Conservation (phyloP, 331 rosid genomes). For the Erythrophleum ivorense region DNA sequence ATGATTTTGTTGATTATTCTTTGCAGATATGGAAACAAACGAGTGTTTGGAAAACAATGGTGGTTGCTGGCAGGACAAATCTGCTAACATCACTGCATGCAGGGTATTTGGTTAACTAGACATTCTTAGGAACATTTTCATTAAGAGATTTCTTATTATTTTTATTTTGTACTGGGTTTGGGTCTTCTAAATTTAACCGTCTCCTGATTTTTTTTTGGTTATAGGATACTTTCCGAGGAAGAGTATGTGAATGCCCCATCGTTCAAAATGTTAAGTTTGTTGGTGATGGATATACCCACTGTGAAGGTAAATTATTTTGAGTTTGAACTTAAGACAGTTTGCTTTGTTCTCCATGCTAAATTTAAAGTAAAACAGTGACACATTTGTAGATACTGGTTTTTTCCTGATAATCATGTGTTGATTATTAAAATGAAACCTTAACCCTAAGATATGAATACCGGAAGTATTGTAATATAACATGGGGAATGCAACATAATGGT, state of each 20-base stretch:
- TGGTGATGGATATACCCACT: constrained; percentile 92
- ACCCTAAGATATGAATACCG: background rate
- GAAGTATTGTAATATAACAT: constrained; percentile 59
- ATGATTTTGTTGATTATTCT: constrained; percentile 16
- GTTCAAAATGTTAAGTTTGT: constrained; percentile 79
- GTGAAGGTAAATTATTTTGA: constrained; percentile 68
- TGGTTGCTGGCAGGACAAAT: constrained; percentile 93
- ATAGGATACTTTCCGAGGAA: constrained; percentile 95
- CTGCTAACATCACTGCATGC: constrained; percentile 88
- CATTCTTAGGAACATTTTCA: constrained; percentile 12
- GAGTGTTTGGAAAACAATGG: constrained; percentile 89
- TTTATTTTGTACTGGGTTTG: constrained; percentile 4
- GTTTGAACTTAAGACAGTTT: background rate
- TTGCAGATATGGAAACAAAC: constrained; percentile 82
- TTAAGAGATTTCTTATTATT: background rate
- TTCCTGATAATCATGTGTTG: background rate
- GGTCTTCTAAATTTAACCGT: constrained; percentile 27
- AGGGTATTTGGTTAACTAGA: constrained; percentile 59
- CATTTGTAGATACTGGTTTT: background rate
- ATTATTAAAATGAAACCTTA: background rate
- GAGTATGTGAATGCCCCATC: constrained; percentile 91
- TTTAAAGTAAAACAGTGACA: constrained; percentile 2
- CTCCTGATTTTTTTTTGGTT: constrained; percentile 3
- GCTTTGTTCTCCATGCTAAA: constrained; percentile 24
- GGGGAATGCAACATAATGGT: constrained; percentile 47